These are phyloP conservation scores for Blastomyces silverae DNA, from an alignment of 2,329 filamentous ascomycete genomes.

Conservation along the genomic window DNA sequence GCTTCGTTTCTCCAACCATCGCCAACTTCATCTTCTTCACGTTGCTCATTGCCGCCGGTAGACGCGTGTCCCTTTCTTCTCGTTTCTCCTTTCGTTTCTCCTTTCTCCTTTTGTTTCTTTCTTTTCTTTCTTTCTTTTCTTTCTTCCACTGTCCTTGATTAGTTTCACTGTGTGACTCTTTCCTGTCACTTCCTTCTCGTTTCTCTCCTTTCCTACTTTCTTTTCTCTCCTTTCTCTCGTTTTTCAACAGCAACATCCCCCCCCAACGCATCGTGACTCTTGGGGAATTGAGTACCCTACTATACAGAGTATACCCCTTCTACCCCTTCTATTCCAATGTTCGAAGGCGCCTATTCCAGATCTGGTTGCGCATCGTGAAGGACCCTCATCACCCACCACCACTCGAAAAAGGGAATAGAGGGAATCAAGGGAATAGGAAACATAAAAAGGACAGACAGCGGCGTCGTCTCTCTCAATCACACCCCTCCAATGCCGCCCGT, in stretches of 20 bases:
- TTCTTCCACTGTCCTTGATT: neutral
- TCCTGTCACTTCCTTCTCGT: slow-evolving; percentile 4
- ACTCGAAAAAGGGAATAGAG: neutral
- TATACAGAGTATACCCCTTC: neutral
- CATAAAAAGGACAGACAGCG: neutral
- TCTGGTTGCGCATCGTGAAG: too few relatives aligned
- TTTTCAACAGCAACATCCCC: neutral
- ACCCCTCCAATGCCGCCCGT: slow-evolving; percentile 25
- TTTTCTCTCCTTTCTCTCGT: slow-evolving; percentile 11
- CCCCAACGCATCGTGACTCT: too few relatives aligned
- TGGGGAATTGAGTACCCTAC: neutral
- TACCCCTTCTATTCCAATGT: neutral
- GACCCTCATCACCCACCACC: neutral
- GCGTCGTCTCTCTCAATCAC: slow-evolving; percentile 9
- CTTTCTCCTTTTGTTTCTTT: too few relatives aligned
- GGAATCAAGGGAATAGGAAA: neutral
- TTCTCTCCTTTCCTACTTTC: slow-evolving; percentile 20
- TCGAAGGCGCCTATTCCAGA: too few relatives aligned
- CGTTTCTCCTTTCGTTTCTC: too few relatives aligned
- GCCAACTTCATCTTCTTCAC: too few relatives aligned
- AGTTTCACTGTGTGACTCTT: neutral
- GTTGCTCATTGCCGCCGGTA: too few relatives aligned
- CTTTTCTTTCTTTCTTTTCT: too few relatives aligned
- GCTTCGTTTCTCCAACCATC: too few relatives aligned
- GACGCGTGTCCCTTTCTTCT: neutral